phyloP scores from a whole-genome alignment of 2,329 filamentous ascomycete genomes.

The Blastomyces percursus region DNA sequence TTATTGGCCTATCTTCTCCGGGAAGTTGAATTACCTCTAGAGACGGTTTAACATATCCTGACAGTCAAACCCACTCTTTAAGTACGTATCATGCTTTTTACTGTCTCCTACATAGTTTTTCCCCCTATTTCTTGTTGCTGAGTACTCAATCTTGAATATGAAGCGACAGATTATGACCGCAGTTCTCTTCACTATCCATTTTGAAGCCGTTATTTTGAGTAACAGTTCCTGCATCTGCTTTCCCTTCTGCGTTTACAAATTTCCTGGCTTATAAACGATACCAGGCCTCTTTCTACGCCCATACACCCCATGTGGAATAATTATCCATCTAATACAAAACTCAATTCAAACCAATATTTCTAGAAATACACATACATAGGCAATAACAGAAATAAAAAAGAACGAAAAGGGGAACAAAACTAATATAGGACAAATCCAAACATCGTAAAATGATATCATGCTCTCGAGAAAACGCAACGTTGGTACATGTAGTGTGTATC shows the following conservation, averaged over 20 bases:
- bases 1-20: background rate
- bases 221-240: background rate
- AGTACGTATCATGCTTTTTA: background rate
- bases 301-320: background rate
- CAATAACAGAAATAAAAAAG: background rate
- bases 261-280: background rate
- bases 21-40: background rate
- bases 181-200: background rate
- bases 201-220: background rate
- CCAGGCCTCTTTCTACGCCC: background rate
- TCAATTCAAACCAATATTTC: background rate
- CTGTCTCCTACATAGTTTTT: background rate
- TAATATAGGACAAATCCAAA: background rate
- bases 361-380: background rate
- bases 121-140: background rate
- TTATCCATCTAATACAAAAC: background rate
- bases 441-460: constrained; percentile 1
- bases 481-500: background rate
- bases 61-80: background rate
- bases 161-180: background rate
- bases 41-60: background rate
- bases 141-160: background rate
- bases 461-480: background rate
- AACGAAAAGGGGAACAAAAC: background rate
- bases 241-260: background rate